Evolutionary conservation across 306 rosid genomes (phyloP).

Genomic region (Cyamopsis tetragonoloba): DNA sequence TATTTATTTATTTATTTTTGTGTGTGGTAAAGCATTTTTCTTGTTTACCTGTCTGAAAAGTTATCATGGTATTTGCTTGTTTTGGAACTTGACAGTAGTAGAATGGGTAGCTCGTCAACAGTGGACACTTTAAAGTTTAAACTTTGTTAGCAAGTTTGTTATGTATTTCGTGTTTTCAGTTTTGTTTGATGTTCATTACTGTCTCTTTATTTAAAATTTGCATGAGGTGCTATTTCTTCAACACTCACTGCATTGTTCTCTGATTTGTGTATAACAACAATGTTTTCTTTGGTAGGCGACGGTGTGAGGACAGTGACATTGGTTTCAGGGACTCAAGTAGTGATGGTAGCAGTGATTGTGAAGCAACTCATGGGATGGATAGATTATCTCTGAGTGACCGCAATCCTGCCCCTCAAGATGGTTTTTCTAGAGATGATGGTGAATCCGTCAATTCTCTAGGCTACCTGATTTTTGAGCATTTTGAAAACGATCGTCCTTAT

Average conservation of each 20-base stretch:
- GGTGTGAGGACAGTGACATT: constrained; percentile 65
- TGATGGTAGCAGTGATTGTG: constrained; percentile 65
- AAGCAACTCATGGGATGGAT: constrained; percentile 41
- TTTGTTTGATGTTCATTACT: not conserved
- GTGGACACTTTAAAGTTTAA: not conserved
- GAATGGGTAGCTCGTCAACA: too few species aligned
- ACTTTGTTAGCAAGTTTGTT: not conserved
- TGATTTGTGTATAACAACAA: not conserved
- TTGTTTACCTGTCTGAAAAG: not conserved
- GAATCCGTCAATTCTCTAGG: constrained; percentile 49
- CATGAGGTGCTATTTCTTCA: not conserved
- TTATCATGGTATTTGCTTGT: not conserved
- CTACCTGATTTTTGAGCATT: constrained; percentile 55
- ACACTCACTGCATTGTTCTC: not conserved
- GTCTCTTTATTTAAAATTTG: not conserved
- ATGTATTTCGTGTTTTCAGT: not conserved
- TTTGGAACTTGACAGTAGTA: not conserved
- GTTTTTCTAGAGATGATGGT: constrained; percentile 62
- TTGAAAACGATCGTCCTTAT: constrained; percentile 56
- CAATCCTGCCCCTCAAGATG: constrained; percentile 39
- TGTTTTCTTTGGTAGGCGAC: constrained; percentile 35
- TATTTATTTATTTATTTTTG: not conserved
- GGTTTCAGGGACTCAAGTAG: constrained; percentile 72
- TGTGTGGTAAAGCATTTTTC: not conserved
- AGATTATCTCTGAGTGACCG: constrained; percentile 48